Conservation (phyloP, 345 rosid genomes). For the Salix purpurea region DNA sequence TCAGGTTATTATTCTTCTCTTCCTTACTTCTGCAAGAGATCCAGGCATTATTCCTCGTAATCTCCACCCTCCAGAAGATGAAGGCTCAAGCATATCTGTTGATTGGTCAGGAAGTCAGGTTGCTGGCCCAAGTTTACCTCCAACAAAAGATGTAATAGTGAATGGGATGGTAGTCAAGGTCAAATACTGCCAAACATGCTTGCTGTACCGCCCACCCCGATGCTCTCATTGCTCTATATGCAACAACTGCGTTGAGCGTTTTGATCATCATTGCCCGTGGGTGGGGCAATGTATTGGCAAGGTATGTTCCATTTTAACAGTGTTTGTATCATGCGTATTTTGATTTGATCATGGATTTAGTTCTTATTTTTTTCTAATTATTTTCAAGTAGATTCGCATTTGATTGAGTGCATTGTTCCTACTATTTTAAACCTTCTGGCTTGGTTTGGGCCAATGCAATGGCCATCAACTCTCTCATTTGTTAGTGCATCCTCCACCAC, state of each 20-base stretch:
- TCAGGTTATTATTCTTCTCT: constrained; percentile 68
- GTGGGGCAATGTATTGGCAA: constrained; percentile 95
- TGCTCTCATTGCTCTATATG: constrained; percentile 96
- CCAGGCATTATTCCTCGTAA: constrained; percentile 94
- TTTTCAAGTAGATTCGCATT: not conserved
- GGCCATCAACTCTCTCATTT: not conserved
- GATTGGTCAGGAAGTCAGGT: constrained; percentile 43
- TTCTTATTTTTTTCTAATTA: not conserved
- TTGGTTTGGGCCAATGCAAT: not conserved
- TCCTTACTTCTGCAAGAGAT: constrained; percentile 88
- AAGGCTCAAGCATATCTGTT: constrained; percentile 42
- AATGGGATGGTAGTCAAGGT: constrained; percentile 64
- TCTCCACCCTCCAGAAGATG: constrained; percentile 76
- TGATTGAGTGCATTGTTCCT: not conserved
- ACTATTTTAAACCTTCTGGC: not conserved
- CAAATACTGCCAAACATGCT: constrained; percentile 88
- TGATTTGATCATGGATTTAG: not conserved
- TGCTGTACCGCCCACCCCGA: constrained; percentile 88
- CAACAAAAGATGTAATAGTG: constrained; percentile 62
- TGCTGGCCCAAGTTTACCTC: constrained; percentile 45
- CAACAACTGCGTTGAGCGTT: constrained; percentile 87
- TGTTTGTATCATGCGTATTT: not conserved
- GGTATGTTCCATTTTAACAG: constrained; percentile 34
- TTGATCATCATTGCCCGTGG: constrained; percentile 99
- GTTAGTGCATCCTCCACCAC: not conserved